Evolutionary conservation across 2,329 filamentous ascomycete species (phyloP), one percentile per base, ranked within the genome.

Genomic region (Sclerotinia glacialis): DNA sequence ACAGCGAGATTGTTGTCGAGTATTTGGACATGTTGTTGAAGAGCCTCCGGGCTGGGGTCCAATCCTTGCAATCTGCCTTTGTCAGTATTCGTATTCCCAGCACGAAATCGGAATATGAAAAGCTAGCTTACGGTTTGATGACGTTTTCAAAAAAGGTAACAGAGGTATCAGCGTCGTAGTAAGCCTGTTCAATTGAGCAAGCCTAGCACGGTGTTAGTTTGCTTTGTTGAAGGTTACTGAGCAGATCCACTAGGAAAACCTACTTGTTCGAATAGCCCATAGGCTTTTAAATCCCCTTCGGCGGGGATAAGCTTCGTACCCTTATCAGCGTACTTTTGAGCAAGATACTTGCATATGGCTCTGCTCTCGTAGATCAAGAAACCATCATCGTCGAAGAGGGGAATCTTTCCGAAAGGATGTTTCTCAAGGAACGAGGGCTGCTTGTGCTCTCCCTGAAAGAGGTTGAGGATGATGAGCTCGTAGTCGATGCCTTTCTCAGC

Each of bases 341-440:
- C 72, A 42, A 74, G 66, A 47, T 75, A 75, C 34, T 71, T 72
- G 50, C 68, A 70, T 59, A 78, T 78, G 8, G 76, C 77, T 66
- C 77, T 71, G 14, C 50, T 50, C 23, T 67, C 59, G 63, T 68
- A 73, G 2, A 78, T 44, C n/a, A 74, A 50, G 42, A 73, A 75
- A 1, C 74, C 76, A 52, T 75, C 74, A 58, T 78, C 77, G 5
- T 77, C 73, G 3, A 78, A 67, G n/a, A 74, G 72, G 14, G 77
- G 77, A 0, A 78, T 69, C 67, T 76, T 77, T 1, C 77, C 77
- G 49, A 78, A 78, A 0, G 77, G 77, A 21, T 78, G 74, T 23
- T 74, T 69, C 18, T 72, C 69, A 6, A 74, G 52, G 23, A 54
- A 12, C 21, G 66, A 34, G 23, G 66, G 66, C 11, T 50, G n/a